A percentile compares a stretch with the other conserved stretches of the same genome.
Conservation (phyloP, 129 eudicot genomes). For the Flaveria brownii region DNA sequence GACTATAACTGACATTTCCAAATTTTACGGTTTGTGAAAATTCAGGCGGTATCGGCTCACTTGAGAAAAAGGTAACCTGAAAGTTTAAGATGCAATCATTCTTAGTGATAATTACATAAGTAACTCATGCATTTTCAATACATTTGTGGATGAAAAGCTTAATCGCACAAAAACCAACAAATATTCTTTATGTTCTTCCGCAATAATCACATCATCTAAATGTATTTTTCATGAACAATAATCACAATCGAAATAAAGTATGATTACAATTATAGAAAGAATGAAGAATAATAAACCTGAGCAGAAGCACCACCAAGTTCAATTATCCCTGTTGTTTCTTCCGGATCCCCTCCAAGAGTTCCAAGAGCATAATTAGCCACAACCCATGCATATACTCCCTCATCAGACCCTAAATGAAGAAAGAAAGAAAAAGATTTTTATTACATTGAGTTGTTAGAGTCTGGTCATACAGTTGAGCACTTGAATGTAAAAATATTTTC, state of each 20-base stretch:
- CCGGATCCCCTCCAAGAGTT: slow-evolving; percentile 85
- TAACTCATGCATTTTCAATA: slow-evolving; percentile 11
- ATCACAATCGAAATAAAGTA: slow-evolving; percentile 3
- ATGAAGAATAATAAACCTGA: slow-evolving; percentile 59
- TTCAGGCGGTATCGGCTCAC: slow-evolving; percentile 74
- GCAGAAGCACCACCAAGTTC: slow-evolving; percentile 99
- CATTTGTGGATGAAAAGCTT: background rate
- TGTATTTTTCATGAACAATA: background rate
- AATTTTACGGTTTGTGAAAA: slow-evolving; percentile 57
- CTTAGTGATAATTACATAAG: slow-evolving; percentile 16
- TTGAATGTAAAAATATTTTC: background rate
- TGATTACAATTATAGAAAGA: background rate
- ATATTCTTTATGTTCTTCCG: slow-evolving; percentile 8
- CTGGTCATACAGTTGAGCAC: slow-evolving; percentile 11
- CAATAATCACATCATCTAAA: slow-evolving; percentile 11
- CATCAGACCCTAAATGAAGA: slow-evolving; percentile 65
- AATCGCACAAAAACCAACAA: background rate
- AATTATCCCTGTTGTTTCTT: slow-evolving; percentile 85
- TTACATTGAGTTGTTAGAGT: slow-evolving; percentile 1
- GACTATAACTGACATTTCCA: slow-evolving; percentile 78
- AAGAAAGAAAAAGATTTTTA: background rate
- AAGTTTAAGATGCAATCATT: slow-evolving; percentile 21
- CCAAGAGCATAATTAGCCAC: slow-evolving; percentile 99
- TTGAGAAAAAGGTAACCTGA: slow-evolving; percentile 87
- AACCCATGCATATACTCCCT: slow-evolving; percentile 98